Evolutionary conservation across 371 early-diverging fungal species (phyloP), one percentile per base, ranked within the genome.

Genomic region (Mucor plumbeus): DNA sequence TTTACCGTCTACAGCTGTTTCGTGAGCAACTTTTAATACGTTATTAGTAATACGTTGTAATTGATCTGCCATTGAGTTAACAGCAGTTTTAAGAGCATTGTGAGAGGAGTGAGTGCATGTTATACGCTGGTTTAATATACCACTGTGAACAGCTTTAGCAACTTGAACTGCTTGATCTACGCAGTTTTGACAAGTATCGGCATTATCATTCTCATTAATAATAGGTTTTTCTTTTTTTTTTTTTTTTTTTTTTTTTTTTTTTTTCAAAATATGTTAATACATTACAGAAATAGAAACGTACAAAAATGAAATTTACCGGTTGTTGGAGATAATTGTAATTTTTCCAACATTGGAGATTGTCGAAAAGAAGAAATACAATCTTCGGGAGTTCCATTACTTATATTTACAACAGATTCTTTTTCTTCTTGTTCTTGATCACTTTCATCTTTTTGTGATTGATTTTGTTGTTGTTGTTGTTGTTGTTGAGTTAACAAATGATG

Each of bases 51-150:
- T 77, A 9, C 63, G 75, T 63, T 84, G 75, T 13, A 92, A 71
- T 56, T 81, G 87, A 26, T 80, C 80, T 10, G 85, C 87, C 90
- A 91, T 90, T n/a, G 79, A 70, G 63, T 91, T 91, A 58, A 92
- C 81, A 9, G 88, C 87, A 8, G 72, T 77, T 59, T 85, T 85
- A 7, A 89, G 70, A 17, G 75, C 71, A 44, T 76, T 85, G 33
- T 55, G 33, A 6, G 33, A 34, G 33, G 55, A 55, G 59, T 83
- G 79, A 7, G 69, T 65, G 41, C 88, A 87, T 0, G 74, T 73
- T 43, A 87, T 79, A 44, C 86, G 79, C 59, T 80, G 74, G 26
- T 74, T 58, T 7, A 87, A 72, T 56, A 80, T 77, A 26, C 88
- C 88, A 38, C 68, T 70, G 55, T 77, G 74, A 19, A 87, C 81